phyloP scores from a whole-genome alignment of 2,329 filamentous ascomycete genomes.

The Penicillium sp. region DNA sequence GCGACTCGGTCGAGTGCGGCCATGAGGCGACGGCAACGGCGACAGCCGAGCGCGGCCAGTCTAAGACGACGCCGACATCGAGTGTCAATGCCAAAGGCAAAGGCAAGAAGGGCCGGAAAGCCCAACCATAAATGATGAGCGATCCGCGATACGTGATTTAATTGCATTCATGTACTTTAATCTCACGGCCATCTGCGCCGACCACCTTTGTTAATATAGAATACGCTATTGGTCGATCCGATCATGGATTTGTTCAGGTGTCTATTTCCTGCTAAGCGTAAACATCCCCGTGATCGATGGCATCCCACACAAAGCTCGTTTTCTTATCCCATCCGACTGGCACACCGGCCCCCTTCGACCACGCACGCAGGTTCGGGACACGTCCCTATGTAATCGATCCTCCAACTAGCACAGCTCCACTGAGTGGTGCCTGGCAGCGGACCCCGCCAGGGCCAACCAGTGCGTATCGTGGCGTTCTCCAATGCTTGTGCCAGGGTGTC shows the following conservation, averaged over 20 bases:
- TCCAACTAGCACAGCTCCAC: no score
- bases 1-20: slow-evolving; percentile 20
- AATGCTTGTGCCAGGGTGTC: no score
- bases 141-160: background rate
- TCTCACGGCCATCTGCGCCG: background rate
- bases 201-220: slow-evolving; percentile 17
- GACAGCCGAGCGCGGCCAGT: slow-evolving; percentile 4
- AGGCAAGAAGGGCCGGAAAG: slow-evolving; percentile 10
- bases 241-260: no score
- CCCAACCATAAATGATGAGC: slow-evolving; percentile 3
- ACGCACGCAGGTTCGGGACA: no score
- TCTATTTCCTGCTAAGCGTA: no score
- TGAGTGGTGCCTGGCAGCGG: slow-evolving; percentile 1
- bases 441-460: no score
- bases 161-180: slow-evolving; percentile 12
- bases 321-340: no score
- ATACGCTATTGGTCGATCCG: background rate
- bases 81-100: slow-evolving; percentile 15
- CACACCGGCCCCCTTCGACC: no score
- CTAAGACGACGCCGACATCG: slow-evolving; percentile 1
- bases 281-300: no score
- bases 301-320: no score
- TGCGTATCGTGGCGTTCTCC: no score
- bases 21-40: slow-evolving; percentile 9
- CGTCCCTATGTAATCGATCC: no score